Conservation (phyloP, 192 early-diverging fungal genomes). For the Coemansia sp. region DNA sequence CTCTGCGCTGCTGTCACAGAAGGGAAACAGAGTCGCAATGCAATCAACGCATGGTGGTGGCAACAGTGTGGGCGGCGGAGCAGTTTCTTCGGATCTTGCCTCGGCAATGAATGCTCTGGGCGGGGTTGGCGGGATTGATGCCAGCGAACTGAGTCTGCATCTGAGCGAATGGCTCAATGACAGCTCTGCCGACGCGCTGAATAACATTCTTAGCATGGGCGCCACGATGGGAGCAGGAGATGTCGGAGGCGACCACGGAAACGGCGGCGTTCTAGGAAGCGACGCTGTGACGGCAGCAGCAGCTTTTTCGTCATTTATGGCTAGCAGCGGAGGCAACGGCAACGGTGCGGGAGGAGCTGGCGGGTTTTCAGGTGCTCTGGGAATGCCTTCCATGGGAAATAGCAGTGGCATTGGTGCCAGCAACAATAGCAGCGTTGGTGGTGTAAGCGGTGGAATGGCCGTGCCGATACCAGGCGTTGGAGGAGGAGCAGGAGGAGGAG, state of each 20-base stretch:
- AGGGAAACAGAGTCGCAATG: conserved; percentile 15
- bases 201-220: conserved; percentile 21
- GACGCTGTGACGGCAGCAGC: conserved; percentile 5
- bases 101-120: conserved; percentile 8
- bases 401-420: neutral
- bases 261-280: neutral
- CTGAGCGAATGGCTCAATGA: conserved; percentile 29
- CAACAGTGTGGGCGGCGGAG: neutral
- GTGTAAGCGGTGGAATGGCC: neutral
- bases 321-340: neutral
- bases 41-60: neutral
- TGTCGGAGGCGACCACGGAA: neutral
- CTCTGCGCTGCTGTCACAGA: conserved; percentile 33
- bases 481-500: neutral
- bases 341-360: neutral
- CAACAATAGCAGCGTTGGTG: no score
- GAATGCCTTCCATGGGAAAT: conserved; percentile 8
- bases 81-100: neutral
- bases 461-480: conserved; percentile 3
- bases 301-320: conserved; percentile 4
- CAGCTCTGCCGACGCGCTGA: conserved; percentile 14
- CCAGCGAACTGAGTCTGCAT: conserved; percentile 18
- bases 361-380: conserved; percentile 10
- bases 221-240: neutral
- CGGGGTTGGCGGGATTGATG: conserved; percentile 6